Evolutionary conservation across 1,284 basidiomycete species (phyloP), one percentile per base, ranked within the genome.

Genomic region (Ustilago curta): DNA sequence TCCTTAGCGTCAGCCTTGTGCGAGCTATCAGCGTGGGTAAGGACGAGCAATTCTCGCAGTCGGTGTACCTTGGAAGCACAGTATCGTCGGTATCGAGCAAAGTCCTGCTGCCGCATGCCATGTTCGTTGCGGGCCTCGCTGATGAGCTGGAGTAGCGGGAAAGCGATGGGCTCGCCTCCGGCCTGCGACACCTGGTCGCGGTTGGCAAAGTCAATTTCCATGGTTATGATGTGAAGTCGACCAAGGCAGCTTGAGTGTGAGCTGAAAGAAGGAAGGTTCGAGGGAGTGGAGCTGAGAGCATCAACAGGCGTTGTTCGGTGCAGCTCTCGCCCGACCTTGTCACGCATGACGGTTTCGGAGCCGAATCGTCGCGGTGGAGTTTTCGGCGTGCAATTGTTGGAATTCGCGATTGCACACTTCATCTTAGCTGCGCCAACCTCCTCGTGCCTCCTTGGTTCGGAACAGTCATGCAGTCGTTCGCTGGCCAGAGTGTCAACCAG

Each of bases 111-210:
- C 67, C 95, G 90, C 76, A 96, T 87, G 23, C 95, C 95, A 84
- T 96, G 95, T 31, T 93, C 91, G 77, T 89, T 94, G 64, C 95
- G 90, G 82, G 97, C 94, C 84, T 94, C 91, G 84, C 94, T 95
- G 58, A 91, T 90, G 66, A 94, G 88, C 83, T 91, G 90, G 44
- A 97, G 88, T 29, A 93, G 93, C 92, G 76, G 49, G 52, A 82
- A 65, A 27, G 74, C 59, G 52, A 84, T 65, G 18, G 53, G 39
- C 5, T 52, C 57, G 51, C 62, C 61, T 9, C 52, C 68, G 1
- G 61, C 55, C 59, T 63, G 49, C 23, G 59, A 48, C 25, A 35
- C 65, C 40, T 71, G 50, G 2, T 68, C 73, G 25, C 53, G 53
- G 18, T 62, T 67, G 31, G 73, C 43, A 6, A 71, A 39, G 32